Evolutionary conservation across 108 stramenopile genomes (phyloP).

Genomic region (Skeletonema marinoi): DNA sequence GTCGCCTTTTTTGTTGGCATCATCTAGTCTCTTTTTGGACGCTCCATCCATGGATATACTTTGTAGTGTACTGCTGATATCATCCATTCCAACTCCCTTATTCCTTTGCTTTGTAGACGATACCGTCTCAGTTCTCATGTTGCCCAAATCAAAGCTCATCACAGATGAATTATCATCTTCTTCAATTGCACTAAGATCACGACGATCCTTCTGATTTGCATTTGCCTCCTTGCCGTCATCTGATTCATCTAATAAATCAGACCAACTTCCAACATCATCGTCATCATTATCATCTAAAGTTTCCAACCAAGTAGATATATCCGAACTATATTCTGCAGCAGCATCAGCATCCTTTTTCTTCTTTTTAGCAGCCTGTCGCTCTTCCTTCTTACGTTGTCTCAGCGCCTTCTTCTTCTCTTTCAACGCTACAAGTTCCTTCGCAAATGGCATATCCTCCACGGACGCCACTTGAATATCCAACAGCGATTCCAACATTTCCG

Average conservation of each 20-base stretch:
- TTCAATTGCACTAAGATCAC: neutral
- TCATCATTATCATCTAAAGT: neutral
- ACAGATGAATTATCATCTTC: slow-evolving; percentile 4
- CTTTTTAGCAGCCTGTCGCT: neutral
- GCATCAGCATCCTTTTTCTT: neutral
- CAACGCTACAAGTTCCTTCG: slow-evolving; percentile 17
- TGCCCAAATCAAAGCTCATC: neutral
- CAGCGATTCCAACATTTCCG: slow-evolving; percentile 4
- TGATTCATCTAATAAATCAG: slow-evolving; percentile 12
- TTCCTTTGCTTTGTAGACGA: neutral
- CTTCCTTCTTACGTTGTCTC: slow-evolving; percentile 4
- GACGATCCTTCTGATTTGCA: neutral
- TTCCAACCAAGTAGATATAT: slow-evolving; percentile 4
- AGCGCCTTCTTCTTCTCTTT: slow-evolving; percentile 35
- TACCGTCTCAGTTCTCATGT: neutral
- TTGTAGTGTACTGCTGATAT: neutral
- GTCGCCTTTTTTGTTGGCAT: neutral
- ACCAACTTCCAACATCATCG: neutral
- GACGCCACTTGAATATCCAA: slow-evolving; percentile 24
- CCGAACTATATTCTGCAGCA: slow-evolving; percentile 8
- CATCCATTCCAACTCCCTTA: neutral
- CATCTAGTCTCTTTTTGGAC: neutral
- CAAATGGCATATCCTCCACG: slow-evolving; percentile 55
- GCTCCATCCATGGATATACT: neutral
- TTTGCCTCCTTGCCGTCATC: neutral